Conservation (phyloP, 345 rosid species). For the Populus nigra region DNA sequence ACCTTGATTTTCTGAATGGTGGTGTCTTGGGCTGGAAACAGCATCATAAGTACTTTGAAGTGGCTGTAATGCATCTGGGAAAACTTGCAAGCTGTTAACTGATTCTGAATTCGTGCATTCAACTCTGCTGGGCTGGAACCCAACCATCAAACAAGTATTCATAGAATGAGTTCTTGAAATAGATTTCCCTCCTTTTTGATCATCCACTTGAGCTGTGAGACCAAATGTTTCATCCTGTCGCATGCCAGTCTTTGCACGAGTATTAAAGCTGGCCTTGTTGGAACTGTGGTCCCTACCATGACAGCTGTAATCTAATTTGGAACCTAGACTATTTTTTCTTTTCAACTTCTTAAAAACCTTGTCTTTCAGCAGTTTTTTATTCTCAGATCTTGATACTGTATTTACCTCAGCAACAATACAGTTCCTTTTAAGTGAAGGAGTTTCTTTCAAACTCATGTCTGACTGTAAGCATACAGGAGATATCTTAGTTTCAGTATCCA, state of each 20-base stretch:
- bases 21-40: conserved; percentile 14
- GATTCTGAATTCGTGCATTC: conserved; percentile 24
- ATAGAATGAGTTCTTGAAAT: conserved; percentile 15
- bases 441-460: conserved; percentile 15
- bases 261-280: conserved; percentile 24
- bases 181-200: conserved; percentile 15
- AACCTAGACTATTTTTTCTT: conserved; percentile 27
- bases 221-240: conserved; percentile 23
- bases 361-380: conserved; percentile 25
- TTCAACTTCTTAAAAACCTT: conserved; percentile 35
- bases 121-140: conserved; percentile 5
- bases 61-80: conserved; percentile 11
- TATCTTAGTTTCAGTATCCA: conserved; percentile 21
- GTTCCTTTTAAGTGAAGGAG: conserved; percentile 23
- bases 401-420: conserved; percentile 16
- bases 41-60: conserved; percentile 6
- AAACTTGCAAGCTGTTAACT: conserved; percentile 19
- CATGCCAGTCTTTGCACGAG: conserved; percentile 10
- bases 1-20: conserved; percentile 11
- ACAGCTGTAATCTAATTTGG: conserved; percentile 26
- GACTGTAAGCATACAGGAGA: conserved; percentile 15
- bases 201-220: conserved; percentile 9
- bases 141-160: conserved; percentile 11
- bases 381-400: conserved; percentile 20
- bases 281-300: conserved; percentile 27